Percentiles rank a stretch among this genome's conserved stretches.
Conservation (phyloP, 768 basidiomycete species). For the Mycena indigotica region DNA sequence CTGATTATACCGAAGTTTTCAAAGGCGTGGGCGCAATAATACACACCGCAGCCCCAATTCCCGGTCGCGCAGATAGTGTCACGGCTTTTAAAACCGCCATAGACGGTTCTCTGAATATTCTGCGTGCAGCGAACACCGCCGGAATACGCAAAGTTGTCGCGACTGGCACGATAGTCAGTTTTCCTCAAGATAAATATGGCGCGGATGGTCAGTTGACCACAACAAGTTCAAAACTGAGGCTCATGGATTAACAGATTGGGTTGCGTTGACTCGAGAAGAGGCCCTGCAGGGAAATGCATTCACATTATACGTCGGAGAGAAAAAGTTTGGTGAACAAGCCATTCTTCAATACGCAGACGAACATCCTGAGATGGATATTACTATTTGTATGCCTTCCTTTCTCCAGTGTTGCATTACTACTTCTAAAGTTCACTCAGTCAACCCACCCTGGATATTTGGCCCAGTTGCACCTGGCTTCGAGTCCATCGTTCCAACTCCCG, state of each 20-base stretch:
- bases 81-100: conserved; percentile 24
- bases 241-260: conserved; percentile 15
- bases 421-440: conserved; percentile 17
- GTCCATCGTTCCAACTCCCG: conserved; percentile 18
- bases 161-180: conserved; percentile 23
- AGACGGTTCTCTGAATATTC: conserved; percentile 30
- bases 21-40: conserved; percentile 8
- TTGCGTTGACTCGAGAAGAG: conserved; percentile 12
- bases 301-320: conserved; percentile 7
- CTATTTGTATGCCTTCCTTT: conserved; percentile 8
- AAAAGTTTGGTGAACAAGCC: conserved; percentile 18
- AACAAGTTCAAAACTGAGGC: not conserved
- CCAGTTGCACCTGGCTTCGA: conserved; percentile 28
- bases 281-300: conserved; percentile 12
- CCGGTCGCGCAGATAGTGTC: conserved; percentile 9
- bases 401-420: not conserved
- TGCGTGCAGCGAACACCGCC: conserved; percentile 27
- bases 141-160: conserved; percentile 27
- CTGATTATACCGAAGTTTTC: conserved; percentile 15
- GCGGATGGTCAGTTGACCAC: conserved; percentile 1
- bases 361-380: conserved; percentile 23
- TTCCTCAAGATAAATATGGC: conserved; percentile 13
- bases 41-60: conserved; percentile 9
- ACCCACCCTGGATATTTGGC: conserved; percentile 28
- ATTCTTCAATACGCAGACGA: conserved; percentile 15